These are phyloP conservation scores for Fusarium verticillioides DNA, from an alignment of 2,329 filamentous ascomycete species.

Conservation along the genomic window DNA sequence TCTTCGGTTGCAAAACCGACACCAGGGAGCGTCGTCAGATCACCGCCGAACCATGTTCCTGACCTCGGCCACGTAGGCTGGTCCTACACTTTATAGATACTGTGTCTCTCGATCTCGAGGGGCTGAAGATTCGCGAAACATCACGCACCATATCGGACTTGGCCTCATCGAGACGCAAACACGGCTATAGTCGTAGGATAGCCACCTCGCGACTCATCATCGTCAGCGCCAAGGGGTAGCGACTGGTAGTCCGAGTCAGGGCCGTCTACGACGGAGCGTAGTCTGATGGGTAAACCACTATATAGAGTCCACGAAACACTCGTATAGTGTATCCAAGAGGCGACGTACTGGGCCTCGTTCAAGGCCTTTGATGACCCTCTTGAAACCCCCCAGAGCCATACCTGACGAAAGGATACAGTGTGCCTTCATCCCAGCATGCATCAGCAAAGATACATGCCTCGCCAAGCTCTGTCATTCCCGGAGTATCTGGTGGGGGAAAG, in stretches of 20 bases:
- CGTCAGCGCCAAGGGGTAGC: no score
- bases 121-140: no score
- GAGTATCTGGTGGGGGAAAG: no score
- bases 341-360: fast-evolving
- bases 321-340: background rate
- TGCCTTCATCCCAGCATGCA: fast-evolving
- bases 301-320: no score
- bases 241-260: background rate
- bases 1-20: no score
- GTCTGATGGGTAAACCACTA: fast-evolving
- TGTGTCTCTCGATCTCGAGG: no score
- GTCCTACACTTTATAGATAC: no score
- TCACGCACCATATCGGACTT: no score
- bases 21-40: no score
- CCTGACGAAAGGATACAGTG: fast-evolving
- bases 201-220: fast-evolving
- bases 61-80: no score
- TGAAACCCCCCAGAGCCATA: background rate
- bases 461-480: fast-evolving
- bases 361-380: fast-evolving
- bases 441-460: background rate
- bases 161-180: no score
- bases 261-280: fast-evolving
- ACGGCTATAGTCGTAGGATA: fast-evolving
- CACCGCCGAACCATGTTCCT: no score